These are phyloP conservation scores for Potentilla sterilis DNA, from an alignment of 306 rosid species.

Conservation along the genomic window DNA sequence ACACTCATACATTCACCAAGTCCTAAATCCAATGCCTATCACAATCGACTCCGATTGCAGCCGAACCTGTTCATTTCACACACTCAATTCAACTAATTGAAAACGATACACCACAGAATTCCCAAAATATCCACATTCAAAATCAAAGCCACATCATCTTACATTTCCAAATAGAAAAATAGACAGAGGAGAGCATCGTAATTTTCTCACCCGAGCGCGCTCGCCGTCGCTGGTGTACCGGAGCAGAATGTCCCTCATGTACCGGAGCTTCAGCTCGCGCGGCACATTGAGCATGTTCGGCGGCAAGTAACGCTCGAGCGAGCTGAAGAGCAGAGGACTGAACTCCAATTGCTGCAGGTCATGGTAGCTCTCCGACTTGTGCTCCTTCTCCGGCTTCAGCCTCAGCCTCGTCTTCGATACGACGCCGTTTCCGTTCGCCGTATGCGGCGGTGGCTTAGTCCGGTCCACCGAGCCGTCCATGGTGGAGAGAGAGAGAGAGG, in stretches of 20 bases:
- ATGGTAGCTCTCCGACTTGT: slow-evolving; percentile 73
- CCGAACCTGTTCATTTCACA: not conserved
- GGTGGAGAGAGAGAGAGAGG: not conserved
- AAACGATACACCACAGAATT: not conserved
- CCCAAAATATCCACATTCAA: not conserved
- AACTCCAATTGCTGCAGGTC: slow-evolving; percentile 66
- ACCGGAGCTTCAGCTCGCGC: slow-evolving; percentile 66
- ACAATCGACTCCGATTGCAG: not conserved
- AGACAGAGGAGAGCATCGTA: not conserved
- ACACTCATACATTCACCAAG: not conserved
- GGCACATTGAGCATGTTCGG: slow-evolving; percentile 47
- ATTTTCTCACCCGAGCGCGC: slow-evolving; percentile 59
- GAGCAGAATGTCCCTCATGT: slow-evolving; percentile 65
- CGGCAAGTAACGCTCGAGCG: slow-evolving; percentile 80
- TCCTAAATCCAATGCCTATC: not conserved
- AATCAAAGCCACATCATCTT: not conserved
- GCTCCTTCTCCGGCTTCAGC: slow-evolving; percentile 54
- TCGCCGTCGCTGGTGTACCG: slow-evolving; percentile 69
- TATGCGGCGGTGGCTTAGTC: slow-evolving; percentile 38
- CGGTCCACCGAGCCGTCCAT: slow-evolving; percentile 50
- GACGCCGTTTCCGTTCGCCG: slow-evolving; percentile 44
- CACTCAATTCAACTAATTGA: not conserved
- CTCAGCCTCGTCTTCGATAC: slow-evolving; percentile 37
- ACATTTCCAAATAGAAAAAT: slow-evolving; percentile 6
- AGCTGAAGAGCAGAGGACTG: slow-evolving; percentile 70